A percentile compares a stretch with the other conserved stretches of the same genome.
phyloP scores from a whole-genome alignment of 2,329 filamentous ascomycete species.

The Pseudocercospora fijiensis region DNA sequence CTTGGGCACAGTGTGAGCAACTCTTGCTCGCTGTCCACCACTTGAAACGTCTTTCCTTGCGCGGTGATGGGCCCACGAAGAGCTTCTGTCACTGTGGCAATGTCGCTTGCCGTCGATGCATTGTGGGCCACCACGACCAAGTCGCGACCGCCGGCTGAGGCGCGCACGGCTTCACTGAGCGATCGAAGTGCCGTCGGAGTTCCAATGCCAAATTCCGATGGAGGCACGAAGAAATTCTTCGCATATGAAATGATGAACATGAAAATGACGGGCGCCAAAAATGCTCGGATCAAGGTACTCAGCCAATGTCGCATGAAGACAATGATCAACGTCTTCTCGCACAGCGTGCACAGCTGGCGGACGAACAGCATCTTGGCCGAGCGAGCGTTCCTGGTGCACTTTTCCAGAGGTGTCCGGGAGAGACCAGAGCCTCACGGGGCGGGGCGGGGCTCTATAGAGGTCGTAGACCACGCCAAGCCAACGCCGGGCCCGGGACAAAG shows the following conservation, averaged over 20 bases:
- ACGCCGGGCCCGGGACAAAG: too few relatives aligned
- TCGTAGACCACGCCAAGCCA: too few relatives aligned
- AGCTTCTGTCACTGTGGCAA: slow-evolving; percentile 66
- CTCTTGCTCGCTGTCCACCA: slow-evolving; percentile 56
- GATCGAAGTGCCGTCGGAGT: slow-evolving; percentile 60
- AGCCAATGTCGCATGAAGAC: slow-evolving; percentile 55
- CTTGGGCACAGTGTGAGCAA: slow-evolving; percentile 62
- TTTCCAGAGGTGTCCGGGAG: neutral
- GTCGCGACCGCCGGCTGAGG: slow-evolving; percentile 59
- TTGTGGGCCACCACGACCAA: slow-evolving; percentile 79
- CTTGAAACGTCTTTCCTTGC: slow-evolving; percentile 57
- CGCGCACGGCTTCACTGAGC: slow-evolving; percentile 62
- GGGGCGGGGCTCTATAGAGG: neutral
- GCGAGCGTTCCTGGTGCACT: neutral
- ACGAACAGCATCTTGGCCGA: slow-evolving; percentile 31
- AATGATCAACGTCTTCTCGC: slow-evolving; percentile 58
- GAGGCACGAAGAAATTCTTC: slow-evolving; percentile 78
- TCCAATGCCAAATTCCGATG: slow-evolving; percentile 72
- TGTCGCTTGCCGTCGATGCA: slow-evolving; percentile 65
- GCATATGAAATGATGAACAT: slow-evolving; percentile 57
- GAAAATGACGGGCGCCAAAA: slow-evolving; percentile 55
- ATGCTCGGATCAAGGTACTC: slow-evolving; percentile 55
- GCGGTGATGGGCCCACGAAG: slow-evolving; percentile 59
- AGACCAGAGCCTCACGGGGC: neutral
- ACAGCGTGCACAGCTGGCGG: slow-evolving; percentile 57